Evolutionary conservation across 192 early-diverging fungal genomes (phyloP).

Genomic region (Coemansia nantahalensis): DNA sequence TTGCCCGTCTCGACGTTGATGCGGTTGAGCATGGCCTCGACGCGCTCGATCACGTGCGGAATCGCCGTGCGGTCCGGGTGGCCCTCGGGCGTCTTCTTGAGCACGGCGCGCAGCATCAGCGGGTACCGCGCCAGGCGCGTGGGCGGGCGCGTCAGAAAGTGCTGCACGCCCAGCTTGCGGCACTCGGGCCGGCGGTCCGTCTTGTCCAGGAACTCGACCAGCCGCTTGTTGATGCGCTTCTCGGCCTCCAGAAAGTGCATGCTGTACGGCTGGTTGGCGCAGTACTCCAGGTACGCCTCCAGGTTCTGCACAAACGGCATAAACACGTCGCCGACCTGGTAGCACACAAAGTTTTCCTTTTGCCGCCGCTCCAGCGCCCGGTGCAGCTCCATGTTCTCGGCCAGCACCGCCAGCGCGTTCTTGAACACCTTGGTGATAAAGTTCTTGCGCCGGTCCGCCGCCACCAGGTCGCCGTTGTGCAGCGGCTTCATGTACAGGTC

Average conservation of each 20-base stretch:
- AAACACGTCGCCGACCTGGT: constrained; percentile 85
- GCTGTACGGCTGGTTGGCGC: constrained; percentile 78
- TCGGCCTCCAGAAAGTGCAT: constrained; percentile 83
- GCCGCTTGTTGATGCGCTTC: constrained; percentile 59
- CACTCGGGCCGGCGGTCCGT: constrained; percentile 73
- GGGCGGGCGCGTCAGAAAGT: constrained; percentile 83
- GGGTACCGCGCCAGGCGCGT: constrained; percentile 87
- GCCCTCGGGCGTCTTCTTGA: constrained; percentile 78
- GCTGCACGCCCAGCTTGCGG: constrained; percentile 79
- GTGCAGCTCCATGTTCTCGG: constrained; percentile 61
- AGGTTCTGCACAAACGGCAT: constrained; percentile 66
- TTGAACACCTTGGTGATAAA: constrained; percentile 82
- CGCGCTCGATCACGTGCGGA: constrained; percentile 67
- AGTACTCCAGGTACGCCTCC: constrained; percentile 82
- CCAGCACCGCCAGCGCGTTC: constrained; percentile 66
- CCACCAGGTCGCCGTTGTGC: constrained; percentile 63
- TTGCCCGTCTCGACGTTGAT: constrained; percentile 88
- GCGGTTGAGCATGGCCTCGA: constrained; percentile 68
- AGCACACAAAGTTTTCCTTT: constrained; percentile 65
- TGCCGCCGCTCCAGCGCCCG: constrained; percentile 64
- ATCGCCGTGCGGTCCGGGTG: constrained; percentile 76
- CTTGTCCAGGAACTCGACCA: constrained; percentile 78
- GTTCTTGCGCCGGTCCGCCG: constrained; percentile 55
- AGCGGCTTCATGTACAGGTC: constrained; percentile 72
- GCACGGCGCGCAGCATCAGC: constrained; percentile 73